Base-by-base conservation (phyloP, 345 rosid species). In the Streptanthus diversifolius region DNA sequence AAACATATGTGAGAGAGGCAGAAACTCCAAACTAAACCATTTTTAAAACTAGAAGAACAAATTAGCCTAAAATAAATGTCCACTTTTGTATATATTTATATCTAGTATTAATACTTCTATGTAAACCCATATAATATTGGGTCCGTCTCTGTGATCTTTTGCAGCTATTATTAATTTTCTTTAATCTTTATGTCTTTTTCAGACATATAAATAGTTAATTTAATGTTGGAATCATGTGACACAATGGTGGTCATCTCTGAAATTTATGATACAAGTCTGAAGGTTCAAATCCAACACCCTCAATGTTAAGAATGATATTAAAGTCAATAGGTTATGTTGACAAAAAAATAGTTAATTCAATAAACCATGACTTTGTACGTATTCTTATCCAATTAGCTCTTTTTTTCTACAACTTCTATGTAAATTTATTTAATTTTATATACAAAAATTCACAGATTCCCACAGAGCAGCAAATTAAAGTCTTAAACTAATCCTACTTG, bases 371-470 rank as follows among this genome's bases (percentile, higher is more conserved):
- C 72, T 15, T n/a, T 4, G 3, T 25, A 25, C 17, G 8, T 47
- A 73, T 66, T 67, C 78, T 74, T 74, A 74, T 74, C 78, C 78
- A 74, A 58, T 57, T 58, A 49, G 30, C 51, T 8, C 17, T 73
- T 27, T 62, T 27, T 40, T 17, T 40, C 22, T 73, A 5, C 77
- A 2, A 17, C 32, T 33, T 73, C 39, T 40, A 5, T 32, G 55
- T 32, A 40, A 41, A 3, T 7, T 44, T 5, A 13, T 29, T 48
- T n/a, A 10, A 10, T 73, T 45, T 66, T 39, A 39, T 59, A 59
- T 12, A 48, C 18, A 40, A 48, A 32, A 37, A 19, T 19, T 39
- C 45, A 47, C 14, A 27, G 35, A 66, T 57, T 8, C 66, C 41
- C 21, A 44, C 13, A 35, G n/a, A 45, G 33, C 65, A 59, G 68